Evolutionary conservation across 139 green algal species (phyloP), one percentile per base, ranked within the genome.

Genomic region (Pleodorina starrii): DNA sequence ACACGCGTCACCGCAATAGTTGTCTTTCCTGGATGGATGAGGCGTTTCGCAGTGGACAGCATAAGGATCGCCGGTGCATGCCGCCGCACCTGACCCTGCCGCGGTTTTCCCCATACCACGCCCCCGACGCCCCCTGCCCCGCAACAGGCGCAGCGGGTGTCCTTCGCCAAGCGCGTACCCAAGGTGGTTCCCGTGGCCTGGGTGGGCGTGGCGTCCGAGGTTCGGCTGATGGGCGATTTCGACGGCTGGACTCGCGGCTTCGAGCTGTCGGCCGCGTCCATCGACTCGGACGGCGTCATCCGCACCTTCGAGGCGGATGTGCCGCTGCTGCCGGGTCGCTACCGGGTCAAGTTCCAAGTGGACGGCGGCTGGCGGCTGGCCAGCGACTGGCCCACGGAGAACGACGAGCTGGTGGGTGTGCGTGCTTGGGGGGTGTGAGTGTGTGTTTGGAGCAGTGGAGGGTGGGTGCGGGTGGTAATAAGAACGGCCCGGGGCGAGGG

Each of bases 241-340:
- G 95, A 97, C 85, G 82, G 76, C 40, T 97, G 95, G 95, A 96
- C 93, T 0, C 86, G 88, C 32, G 95, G 95, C 51, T 76, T 93
- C 5, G 90, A 93, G 43, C 84, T 97, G 29, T 80, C 72, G 16
- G 42, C 72, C 40, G 72, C 72, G 10, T 59, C 19, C 17, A 51
- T 80, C 72, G 72, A 80, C 38, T 95, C 32, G 32, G 94, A 97
- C 91, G 88, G 83, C 21, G 92, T 95, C 25, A 91, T 92, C 63
- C 84, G 81, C 35, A 93, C 81, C 21, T 95, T 95, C 75, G 89
- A 89, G 85, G 91, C 79, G 0, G 42, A 82, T 9, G 78, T 94
- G 74, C 63, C 83, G 66, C 86, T 95, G 51, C 85, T 94, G 59
- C 93, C 91, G 69, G 89, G 92, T 60, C 85, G 88, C 25, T 78